A percentile compares a stretch with the other conserved stretches of the same genome.
These are phyloP conservation scores for Cephaloascus fragrans DNA, from an alignment of 805 yeast genomes.

Conservation along the genomic window DNA sequence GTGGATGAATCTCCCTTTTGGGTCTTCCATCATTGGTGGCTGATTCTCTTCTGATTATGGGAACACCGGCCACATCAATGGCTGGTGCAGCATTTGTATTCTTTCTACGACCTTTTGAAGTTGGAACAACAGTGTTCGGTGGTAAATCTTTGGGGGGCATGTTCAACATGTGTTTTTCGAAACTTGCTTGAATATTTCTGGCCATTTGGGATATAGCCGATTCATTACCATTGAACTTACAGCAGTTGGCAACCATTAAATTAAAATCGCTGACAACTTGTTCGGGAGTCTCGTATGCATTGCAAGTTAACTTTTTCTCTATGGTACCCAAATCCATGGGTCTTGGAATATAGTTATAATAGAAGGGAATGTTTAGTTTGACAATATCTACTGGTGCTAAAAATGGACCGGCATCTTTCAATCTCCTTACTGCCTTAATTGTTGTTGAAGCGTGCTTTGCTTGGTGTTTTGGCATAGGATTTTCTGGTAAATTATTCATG, in stretches of 20 bases:
- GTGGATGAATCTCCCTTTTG: conserved; percentile 93
- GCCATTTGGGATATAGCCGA: conserved; percentile 89
- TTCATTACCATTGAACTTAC: conserved; percentile 74
- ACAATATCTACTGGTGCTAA: conserved; percentile 83
- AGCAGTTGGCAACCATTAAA: conserved; percentile 77
- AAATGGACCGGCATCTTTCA: conserved; percentile 90
- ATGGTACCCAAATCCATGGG: conserved; percentile 95
- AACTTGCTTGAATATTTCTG: conserved; percentile 78
- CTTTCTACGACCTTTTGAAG: conserved; percentile 16
- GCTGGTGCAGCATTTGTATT: conserved; percentile 19
- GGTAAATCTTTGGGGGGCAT: conserved; percentile 59
- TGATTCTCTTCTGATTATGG: conserved; percentile 66
- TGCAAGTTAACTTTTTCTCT: conserved; percentile 62
- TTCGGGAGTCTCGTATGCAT: conserved; percentile 64
- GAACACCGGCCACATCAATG: conserved; percentile 33
- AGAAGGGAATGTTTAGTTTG: conserved; percentile 82
- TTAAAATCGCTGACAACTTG: conserved; percentile 72
- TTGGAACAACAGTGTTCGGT: conserved; percentile 9
- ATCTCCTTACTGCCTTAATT: conserved; percentile 76
- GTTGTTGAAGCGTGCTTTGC: conserved; percentile 68
- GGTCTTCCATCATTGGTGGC: conserved; percentile 72
- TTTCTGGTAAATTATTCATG: conserved; percentile 52
- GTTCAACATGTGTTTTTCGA: conserved; percentile 86
- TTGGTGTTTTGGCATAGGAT: conserved; percentile 78
- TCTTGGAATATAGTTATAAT: conserved; percentile 68